A percentile compares a stretch with the other conserved stretches of the same genome.
These are phyloP conservation scores for Claviceps monticola DNA, from an alignment of 2,329 filamentous ascomycete genomes.

Conservation along the genomic window DNA sequence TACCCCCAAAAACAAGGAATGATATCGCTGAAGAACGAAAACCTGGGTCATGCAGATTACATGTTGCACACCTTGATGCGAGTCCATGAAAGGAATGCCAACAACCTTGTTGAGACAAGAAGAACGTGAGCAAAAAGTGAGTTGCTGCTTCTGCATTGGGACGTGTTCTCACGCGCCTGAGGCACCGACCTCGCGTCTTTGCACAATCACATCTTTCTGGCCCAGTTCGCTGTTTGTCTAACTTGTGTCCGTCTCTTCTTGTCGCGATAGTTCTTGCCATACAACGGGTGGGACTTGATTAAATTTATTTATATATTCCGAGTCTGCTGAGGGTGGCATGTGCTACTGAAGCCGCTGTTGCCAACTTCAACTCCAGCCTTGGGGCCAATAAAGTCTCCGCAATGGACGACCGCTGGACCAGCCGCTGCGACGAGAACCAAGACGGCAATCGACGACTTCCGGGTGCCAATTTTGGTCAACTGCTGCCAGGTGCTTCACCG, in stretches of 20 bases:
- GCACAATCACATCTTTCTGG: background rate
- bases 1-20: background rate
- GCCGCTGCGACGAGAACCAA: slow-evolving; percentile 3
- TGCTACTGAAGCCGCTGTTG: background rate
- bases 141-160: slow-evolving; percentile 5
- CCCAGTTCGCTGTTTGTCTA: background rate
- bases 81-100: background rate
- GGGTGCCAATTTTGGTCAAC: slow-evolving; percentile 4
- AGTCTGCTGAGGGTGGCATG: slow-evolving; percentile 1
- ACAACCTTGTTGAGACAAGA: background rate
- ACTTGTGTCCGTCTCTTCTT: background rate
- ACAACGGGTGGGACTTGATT: background rate
- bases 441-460: background rate
- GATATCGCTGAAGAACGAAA: background rate
- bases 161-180: slow-evolving; percentile 1
- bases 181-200: slow-evolving; percentile 2
- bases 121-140: slow-evolving; percentile 7
- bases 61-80: background rate
- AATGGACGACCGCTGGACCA: slow-evolving; percentile 4
- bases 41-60: background rate
- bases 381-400: slow-evolving; percentile 1
- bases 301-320: background rate
- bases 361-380: background rate
- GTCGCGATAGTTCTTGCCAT: background rate
- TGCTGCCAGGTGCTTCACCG: slow-evolving; percentile 11